Evolutionary conservation across 1,139 yeast genomes (phyloP), one percentile per base, ranked within the genome.

Genomic region (Geotrichum citri-aurantii): DNA sequence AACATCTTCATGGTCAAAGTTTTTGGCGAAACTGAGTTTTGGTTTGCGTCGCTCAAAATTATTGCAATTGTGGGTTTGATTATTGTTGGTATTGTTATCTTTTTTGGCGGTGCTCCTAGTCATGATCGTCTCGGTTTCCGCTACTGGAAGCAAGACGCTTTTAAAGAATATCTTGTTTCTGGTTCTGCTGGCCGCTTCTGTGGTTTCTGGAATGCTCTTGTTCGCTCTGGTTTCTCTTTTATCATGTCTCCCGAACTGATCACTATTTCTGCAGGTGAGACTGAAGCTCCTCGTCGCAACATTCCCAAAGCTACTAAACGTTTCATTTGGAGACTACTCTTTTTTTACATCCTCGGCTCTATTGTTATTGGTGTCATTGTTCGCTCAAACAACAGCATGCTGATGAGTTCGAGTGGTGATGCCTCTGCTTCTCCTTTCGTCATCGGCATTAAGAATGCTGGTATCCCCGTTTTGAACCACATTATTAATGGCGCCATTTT

Each of bases 91-190:
- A 75, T 87, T 64, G 77, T 83, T 66, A 82, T 85, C 74, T 88
- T 85, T 53, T 84, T 89, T 70, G 95, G 95, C 65, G 89, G 86
- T 14, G 85, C 87, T 47, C 88, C 88, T 60, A 74, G 78, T 33
- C 80, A 80, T 62, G 86, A 82, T 64, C 77, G 87, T 68, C 73
- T 79, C 56, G 90, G 89, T 0, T 85, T 85, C 76, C 77, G 86
- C 67, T 84, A 77, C 74, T 85, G 89, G 89, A 72, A 77, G 73
- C 93, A 95, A n/a, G 95, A 93, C 62, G 85, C 95, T 5, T 87
- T 70, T 52, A 64, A 67, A 84, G 65, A 63, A 37, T 68, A 65
- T 59, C 51, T 66, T 29, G 79, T 79, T 62, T 75, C 78, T 17
- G 82, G 82, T 1, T 76, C 80, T 2, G 77, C 78, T 62, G 71